Percentiles rank a stretch among this genome's conserved stretches.
Evolutionary conservation across 345 rosid genomes (phyloP).

Genomic region (Dovyalis caffra): DNA sequence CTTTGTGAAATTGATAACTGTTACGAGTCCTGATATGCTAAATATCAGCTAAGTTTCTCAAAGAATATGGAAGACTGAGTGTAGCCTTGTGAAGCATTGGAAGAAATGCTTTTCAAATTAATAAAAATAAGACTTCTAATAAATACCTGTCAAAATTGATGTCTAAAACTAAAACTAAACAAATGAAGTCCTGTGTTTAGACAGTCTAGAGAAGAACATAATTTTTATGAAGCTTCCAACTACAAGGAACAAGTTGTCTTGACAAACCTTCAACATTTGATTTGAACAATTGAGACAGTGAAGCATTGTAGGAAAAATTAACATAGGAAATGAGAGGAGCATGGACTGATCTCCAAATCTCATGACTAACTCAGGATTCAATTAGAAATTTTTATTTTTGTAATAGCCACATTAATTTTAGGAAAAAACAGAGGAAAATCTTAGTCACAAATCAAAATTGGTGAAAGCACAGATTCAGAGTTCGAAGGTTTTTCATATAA

Average conservation of each 20-base stretch:
- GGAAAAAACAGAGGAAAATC: neutral
- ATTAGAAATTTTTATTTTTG: neutral
- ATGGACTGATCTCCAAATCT: neutral
- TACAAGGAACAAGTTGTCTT: neutral
- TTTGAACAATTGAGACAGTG: neutral
- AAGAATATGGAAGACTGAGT: neutral
- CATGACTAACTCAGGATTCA: neutral
- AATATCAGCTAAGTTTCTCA: neutral
- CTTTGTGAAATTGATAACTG: neutral
- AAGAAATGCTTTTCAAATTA: neutral
- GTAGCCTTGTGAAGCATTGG: neutral
- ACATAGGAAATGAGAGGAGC: neutral
- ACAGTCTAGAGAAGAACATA: neutral
- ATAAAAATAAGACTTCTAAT: neutral
- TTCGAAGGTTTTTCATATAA: no score
- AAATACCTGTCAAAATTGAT: neutral
- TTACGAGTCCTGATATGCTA: neutral
- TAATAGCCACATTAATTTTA: neutral
- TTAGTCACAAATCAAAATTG: no score
- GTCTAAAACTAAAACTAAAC: neutral
- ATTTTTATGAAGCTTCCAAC: neutral
- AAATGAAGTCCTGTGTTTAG: neutral
- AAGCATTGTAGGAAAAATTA: neutral
- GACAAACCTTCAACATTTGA: neutral
- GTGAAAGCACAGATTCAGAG: no score